Base-by-base conservation (phyloP, 1,139 yeast species). In the Saccharomyces pastorianus region DNA sequence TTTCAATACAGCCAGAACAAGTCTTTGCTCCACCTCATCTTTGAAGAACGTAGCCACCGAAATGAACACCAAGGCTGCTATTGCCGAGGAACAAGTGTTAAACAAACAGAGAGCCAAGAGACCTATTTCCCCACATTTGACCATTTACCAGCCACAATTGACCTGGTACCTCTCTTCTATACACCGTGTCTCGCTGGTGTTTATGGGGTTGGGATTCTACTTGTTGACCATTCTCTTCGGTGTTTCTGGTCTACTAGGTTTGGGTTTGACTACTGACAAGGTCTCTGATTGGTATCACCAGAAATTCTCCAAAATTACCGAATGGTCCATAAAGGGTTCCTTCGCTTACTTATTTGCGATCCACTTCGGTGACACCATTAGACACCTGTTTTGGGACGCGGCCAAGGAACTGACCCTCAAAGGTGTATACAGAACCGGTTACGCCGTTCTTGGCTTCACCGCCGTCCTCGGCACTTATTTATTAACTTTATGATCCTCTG, bases 401-500 rank as follows among this genome's bases (percentile, higher is more conserved):
- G 95, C 95, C 68, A 77, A 75, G 63, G 88, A 85, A 71, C 80
- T 91, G 71, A 79, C 90, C 59, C 66, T 88, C 62, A 81, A 84
- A 70, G 97, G 96, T 63, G 97, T 95, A 58, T 87, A 87, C 81
- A 82, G 87, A 75, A 90, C 97, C 49, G 98, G 97, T 60, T 89
- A 89, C 73, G 75, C 81, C 52, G 96, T 90, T 29, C 71, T 90
- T 59, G 97, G 84, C 42, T 75, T 81, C 63, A 76, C 95, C 50
- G 86, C 85, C 29, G 64, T 85, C 53, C 67, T 83, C 31, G 89
- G 96, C 52, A 65, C 88, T 32, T 80, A 74, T 70, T 75, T 81
- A 59, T 65, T 60, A 60, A 69, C 80, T 54, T 77, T 76, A 71
- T 74, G 73, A 65, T 46, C 11, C 25, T 38, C 28, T 8, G 7